phyloP scores from a whole-genome alignment of 2,329 filamentous ascomycete genomes.

The Epichloe gansuensis region DNA sequence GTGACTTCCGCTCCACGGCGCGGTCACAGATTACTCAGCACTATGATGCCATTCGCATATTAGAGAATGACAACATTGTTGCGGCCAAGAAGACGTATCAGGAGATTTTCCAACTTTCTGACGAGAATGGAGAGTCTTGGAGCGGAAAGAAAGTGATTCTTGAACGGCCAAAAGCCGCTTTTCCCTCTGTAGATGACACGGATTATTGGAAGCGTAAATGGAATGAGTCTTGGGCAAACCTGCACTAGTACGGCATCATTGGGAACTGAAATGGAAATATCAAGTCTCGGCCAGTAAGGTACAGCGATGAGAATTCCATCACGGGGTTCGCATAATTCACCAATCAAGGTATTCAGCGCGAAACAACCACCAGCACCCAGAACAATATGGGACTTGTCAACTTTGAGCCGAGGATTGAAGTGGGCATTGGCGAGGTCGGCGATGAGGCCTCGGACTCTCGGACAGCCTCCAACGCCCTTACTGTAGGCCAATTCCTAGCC shows the following conservation, averaged over 20 bases:
- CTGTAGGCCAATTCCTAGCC: not conserved
- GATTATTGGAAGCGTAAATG: too few species aligned
- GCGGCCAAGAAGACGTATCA: conserved; percentile 16
- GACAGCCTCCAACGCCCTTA: not conserved
- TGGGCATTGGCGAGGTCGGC: not conserved
- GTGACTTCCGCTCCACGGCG: conserved; percentile 22
- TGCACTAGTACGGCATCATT: not conserved
- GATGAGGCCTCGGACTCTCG: not conserved
- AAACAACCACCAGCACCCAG: not conserved
- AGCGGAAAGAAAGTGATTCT: conserved; percentile 37
- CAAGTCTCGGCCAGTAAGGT: not conserved
- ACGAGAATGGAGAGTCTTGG: conserved; percentile 30
- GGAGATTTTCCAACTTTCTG: conserved; percentile 25
- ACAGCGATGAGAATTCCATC: not conserved
- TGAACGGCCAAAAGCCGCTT: not conserved
- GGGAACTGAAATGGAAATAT: not conserved
- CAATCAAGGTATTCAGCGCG: not conserved
- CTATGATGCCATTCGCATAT: conserved; percentile 22
- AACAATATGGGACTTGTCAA: not conserved
- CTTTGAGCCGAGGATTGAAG: not conserved
- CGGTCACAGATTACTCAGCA: conserved; percentile 5
- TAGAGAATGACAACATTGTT: conserved; percentile 22
- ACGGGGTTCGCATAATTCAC: not conserved
- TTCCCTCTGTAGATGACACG: not conserved
- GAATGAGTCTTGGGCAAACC: too few species aligned